Evolutionary conservation across 1,139 yeast species (phyloP).

Genomic region (Kurtzmaniella quercitrusa): DNA sequence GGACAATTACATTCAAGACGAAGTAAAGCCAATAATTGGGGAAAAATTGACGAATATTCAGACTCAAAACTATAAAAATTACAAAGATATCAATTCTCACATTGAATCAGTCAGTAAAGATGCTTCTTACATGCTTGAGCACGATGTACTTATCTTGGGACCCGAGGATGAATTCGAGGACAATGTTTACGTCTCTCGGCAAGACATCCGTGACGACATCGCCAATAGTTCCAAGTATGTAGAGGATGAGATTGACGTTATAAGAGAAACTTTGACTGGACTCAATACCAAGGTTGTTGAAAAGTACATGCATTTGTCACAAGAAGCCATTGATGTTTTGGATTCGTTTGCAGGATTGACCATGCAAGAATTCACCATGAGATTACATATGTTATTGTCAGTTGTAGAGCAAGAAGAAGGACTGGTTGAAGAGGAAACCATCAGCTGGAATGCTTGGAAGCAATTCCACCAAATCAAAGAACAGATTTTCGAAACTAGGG

Average conservation of each 20-base stretch:
- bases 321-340: conserved; percentile 56
- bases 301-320: conserved; percentile 43
- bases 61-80: conserved; percentile 37
- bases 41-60: conserved; percentile 40
- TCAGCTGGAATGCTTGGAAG: conserved; percentile 66
- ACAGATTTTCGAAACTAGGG: conserved; percentile 51
- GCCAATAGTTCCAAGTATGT: conserved; percentile 33
- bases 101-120: conserved; percentile 49
- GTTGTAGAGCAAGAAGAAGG: conserved; percentile 20
- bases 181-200: conserved; percentile 41
- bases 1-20: conserved; percentile 21
- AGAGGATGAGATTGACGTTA: conserved; percentile 24
- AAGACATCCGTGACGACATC: conserved; percentile 54
- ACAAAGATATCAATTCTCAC: conserved; percentile 41
- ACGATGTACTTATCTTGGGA: conserved; percentile 25
- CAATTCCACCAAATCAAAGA: conserved; percentile 58
- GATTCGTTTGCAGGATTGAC: conserved; percentile 72
- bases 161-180: conserved; percentile 23
- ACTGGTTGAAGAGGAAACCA: conserved; percentile 22
- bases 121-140: conserved; percentile 37
- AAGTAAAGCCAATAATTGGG: conserved; percentile 34
- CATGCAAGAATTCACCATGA: conserved; percentile 47
- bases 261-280: conserved; percentile 33
- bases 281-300: conserved; percentile 26
- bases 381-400: conserved; percentile 29